Conservation (phyloP, 164 flowering plant genomes). For the Litsea cubeba region DNA sequence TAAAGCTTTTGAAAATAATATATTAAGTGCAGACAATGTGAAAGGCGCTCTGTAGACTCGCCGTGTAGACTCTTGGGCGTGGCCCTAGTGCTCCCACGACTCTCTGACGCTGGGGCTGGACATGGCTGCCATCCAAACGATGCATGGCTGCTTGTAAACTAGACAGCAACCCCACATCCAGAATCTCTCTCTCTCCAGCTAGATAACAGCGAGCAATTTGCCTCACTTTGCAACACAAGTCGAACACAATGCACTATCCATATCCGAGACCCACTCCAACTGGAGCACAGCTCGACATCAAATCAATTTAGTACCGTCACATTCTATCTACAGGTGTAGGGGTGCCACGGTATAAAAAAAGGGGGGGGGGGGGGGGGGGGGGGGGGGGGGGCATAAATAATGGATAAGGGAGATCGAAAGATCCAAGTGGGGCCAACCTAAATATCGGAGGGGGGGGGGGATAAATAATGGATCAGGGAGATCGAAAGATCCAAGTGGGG, state of each 20-base stretch:
- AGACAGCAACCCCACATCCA: conserved; percentile 13
- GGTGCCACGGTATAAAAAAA: too few relatives aligned
- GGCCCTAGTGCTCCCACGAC: conserved; percentile 45
- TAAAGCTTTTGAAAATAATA: too few relatives aligned
- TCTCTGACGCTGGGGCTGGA: conserved; percentile 50
- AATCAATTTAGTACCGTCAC: neutral
- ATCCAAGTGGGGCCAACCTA: too few relatives aligned
- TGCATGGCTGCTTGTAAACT: conserved; percentile 42
- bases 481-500: too few relatives aligned
- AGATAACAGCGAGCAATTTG: neutral
- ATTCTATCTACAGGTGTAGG: neutral
- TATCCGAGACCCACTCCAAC: neutral
- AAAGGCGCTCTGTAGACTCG: too few relatives aligned
- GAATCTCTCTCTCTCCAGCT: neutral
- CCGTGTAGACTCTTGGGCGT: too few relatives aligned
- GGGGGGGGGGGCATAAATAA: too few relatives aligned
- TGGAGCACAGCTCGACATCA: neutral
- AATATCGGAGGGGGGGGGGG: too few relatives aligned
- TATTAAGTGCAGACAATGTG: too few relatives aligned
- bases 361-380: too few relatives aligned
- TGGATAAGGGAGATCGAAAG: too few relatives aligned
- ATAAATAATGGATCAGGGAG: too few relatives aligned
- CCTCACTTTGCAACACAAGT: neutral
- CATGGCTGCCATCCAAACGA: conserved; percentile 57
- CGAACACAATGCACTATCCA: neutral